Evolutionary conservation across 164 flowering plant genomes (phyloP).

Genomic region (Pachysandra terminalis): DNA sequence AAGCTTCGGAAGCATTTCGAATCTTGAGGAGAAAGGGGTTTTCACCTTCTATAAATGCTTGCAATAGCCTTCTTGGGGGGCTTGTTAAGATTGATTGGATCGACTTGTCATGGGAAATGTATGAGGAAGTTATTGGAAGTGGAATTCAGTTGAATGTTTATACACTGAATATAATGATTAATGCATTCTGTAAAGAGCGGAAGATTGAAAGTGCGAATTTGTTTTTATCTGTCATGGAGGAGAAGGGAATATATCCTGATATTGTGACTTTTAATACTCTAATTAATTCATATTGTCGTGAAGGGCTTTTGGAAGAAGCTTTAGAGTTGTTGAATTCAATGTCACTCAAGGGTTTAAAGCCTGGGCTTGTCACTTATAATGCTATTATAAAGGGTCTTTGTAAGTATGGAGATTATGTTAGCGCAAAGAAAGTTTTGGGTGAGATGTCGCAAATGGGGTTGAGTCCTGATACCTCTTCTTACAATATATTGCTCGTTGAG

Average conservation of each 20-base stretch:
- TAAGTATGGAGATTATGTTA: slow-evolving; percentile 44
- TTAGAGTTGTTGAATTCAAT: slow-evolving; percentile 49
- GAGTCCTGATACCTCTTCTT: slow-evolving; percentile 65
- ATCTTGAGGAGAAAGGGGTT: slow-evolving; percentile 45
- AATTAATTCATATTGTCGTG: slow-evolving; percentile 52
- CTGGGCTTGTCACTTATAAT: slow-evolving; percentile 60
- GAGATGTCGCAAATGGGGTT: slow-evolving; percentile 57
- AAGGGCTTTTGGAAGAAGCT: slow-evolving; percentile 61
- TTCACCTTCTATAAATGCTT: slow-evolving; percentile 60
- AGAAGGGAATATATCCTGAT: slow-evolving; percentile 62
- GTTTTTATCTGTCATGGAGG: slow-evolving; percentile 60
- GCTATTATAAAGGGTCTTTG: slow-evolving; percentile 68
- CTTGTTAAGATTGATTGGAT: slow-evolving; percentile 78
- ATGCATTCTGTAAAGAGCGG: slow-evolving; percentile 71
- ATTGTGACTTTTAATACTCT: slow-evolving; percentile 73
- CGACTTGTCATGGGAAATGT: slow-evolving; percentile 75
- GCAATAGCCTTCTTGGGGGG: slow-evolving; percentile 81
- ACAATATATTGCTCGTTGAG: slow-evolving; percentile 65
- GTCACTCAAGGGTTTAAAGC: slow-evolving; percentile 53
- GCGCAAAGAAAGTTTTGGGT: slow-evolving; percentile 51
- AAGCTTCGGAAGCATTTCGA: slow-evolving; percentile 59
- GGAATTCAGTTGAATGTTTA: slow-evolving; percentile 57
- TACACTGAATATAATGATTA: slow-evolving; percentile 83
- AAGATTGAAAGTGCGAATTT: slow-evolving; percentile 38
- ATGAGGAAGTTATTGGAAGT: slow-evolving; percentile 40